These are phyloP conservation scores for Nemania abortiva DNA, from an alignment of 2,329 filamentous ascomycete species.

Conservation along the genomic window DNA sequence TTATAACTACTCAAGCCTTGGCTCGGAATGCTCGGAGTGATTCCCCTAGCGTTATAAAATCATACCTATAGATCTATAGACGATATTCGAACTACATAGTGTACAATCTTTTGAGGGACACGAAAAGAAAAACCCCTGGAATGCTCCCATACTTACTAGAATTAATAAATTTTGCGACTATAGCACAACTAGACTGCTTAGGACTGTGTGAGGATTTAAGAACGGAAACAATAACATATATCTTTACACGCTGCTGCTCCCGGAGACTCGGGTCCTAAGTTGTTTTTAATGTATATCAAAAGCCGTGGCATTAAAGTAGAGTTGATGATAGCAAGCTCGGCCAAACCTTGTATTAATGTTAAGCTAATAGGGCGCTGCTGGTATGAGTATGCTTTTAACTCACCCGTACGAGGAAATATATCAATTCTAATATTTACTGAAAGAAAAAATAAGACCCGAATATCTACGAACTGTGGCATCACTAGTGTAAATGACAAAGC, in stretches of 20 bases:
- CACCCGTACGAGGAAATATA: background rate
- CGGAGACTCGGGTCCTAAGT: background rate
- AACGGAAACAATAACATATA: background rate
- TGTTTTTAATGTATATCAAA: background rate
- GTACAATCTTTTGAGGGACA: background rate
- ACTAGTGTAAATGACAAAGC: too few relatives aligned
- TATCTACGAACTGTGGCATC: too few relatives aligned
- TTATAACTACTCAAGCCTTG: background rate
- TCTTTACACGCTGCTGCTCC: background rate
- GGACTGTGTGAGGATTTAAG: background rate
- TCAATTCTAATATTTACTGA: too few relatives aligned
- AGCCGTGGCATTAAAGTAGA: constrained; percentile 3
- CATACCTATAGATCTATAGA: background rate
- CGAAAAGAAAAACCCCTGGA: background rate
- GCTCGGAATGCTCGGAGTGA: too few relatives aligned
- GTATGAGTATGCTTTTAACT: background rate
- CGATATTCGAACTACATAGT: background rate
- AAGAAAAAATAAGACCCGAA: too few relatives aligned
- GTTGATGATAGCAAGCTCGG: constrained; percentile 4
- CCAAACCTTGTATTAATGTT: background rate
- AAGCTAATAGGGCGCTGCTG: background rate
- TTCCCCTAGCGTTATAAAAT: background rate
- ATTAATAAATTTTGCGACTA: background rate
- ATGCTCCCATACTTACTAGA: background rate
- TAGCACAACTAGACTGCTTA: background rate